Percentiles rank a stretch among this genome's conserved stretches.
These are phyloP conservation scores for Gossypium rotundifolium DNA, from an alignment of 345 rosid species.

Conservation along the genomic window DNA sequence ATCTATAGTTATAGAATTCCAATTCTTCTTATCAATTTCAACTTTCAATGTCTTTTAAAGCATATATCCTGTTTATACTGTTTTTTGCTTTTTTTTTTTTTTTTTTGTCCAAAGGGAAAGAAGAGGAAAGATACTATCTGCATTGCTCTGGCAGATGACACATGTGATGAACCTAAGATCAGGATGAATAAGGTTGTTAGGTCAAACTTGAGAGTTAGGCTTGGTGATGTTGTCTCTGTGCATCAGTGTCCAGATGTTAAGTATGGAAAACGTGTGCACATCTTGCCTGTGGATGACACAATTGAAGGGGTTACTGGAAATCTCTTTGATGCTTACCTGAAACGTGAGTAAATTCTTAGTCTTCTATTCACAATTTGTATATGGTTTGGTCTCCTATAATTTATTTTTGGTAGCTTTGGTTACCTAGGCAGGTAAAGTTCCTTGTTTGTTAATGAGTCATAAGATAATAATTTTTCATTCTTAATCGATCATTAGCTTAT, in stretches of 20 bases:
- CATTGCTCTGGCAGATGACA: slow-evolving; percentile 77
- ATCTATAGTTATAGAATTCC: neutral
- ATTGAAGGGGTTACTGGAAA: slow-evolving; percentile 89
- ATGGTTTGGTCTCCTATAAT: neutral
- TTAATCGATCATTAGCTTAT: neutral
- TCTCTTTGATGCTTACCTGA: slow-evolving; percentile 81
- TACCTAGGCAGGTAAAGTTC: neutral
- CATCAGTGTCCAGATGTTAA: slow-evolving; percentile 91
- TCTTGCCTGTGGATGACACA: slow-evolving; percentile 82
- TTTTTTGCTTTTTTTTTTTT: neutral
- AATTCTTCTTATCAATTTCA: neutral
- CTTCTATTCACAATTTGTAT: neutral
- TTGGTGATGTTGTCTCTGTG: slow-evolving; percentile 81
- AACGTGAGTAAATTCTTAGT: slow-evolving; percentile 48
- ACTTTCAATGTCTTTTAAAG: neutral
- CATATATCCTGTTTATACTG: neutral
- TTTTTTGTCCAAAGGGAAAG: slow-evolving; percentile 49
- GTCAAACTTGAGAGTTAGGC: slow-evolving; percentile 82
- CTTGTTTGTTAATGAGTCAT: neutral
- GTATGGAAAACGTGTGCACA: slow-evolving; percentile 90
- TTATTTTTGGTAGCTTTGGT: neutral
- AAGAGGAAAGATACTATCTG: slow-evolving; percentile 77
- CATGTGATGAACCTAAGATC: slow-evolving; percentile 79
- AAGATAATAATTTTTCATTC: neutral
- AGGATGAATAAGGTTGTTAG: slow-evolving; percentile 88